Percentiles rank a stretch among this genome's conserved stretches.
Evolutionary conservation across 1,284 basidiomycete species (phyloP).

Genomic region (Puccinia sorghi): DNA sequence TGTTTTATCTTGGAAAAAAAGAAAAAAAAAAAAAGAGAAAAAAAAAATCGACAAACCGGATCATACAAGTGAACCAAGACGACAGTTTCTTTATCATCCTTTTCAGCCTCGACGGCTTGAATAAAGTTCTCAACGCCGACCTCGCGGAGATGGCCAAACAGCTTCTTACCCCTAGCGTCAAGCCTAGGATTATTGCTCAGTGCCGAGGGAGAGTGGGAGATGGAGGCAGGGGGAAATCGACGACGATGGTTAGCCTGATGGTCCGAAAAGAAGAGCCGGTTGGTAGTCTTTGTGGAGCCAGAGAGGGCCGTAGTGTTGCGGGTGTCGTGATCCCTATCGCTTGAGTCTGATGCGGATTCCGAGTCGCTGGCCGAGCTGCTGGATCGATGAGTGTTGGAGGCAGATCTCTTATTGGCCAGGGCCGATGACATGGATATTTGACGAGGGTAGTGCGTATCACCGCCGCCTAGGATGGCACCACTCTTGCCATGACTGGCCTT

Average conservation of each 20-base stretch:
- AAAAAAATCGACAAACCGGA: conserved; percentile 64
- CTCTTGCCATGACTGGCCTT: conserved; percentile 49
- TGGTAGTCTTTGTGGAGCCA: conserved; percentile 14
- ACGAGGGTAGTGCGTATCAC: conserved; percentile 15
- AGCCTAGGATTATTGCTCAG: not conserved
- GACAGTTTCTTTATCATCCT: conserved; percentile 66
- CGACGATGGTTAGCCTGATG: not conserved
- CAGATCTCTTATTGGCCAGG: not conserved
- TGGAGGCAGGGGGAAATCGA: not conserved
- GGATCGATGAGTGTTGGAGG: not conserved
- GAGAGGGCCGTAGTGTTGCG: conserved; percentile 2
- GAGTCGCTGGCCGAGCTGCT: conserved; percentile 17
- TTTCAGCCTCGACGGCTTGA: conserved; percentile 66
- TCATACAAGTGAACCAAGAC: conserved; percentile 81
- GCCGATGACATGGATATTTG: conserved; percentile 10
- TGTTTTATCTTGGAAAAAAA: conserved; percentile 20
- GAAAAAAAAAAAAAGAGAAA: not conserved
- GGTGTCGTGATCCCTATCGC: conserved; percentile 25
- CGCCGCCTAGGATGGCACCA: conserved; percentile 47
- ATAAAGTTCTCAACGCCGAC: conserved; percentile 74
- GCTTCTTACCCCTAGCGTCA: conserved; percentile 61
- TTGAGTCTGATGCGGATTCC: not conserved
- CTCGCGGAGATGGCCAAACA: conserved; percentile 77
- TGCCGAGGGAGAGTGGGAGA: not conserved
- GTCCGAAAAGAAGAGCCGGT: not conserved